A percentile compares a stretch with the other conserved stretches of the same genome.
Conservation (phyloP, 2,329 filamentous ascomycete genomes). For the Aureobasidium lini region DNA sequence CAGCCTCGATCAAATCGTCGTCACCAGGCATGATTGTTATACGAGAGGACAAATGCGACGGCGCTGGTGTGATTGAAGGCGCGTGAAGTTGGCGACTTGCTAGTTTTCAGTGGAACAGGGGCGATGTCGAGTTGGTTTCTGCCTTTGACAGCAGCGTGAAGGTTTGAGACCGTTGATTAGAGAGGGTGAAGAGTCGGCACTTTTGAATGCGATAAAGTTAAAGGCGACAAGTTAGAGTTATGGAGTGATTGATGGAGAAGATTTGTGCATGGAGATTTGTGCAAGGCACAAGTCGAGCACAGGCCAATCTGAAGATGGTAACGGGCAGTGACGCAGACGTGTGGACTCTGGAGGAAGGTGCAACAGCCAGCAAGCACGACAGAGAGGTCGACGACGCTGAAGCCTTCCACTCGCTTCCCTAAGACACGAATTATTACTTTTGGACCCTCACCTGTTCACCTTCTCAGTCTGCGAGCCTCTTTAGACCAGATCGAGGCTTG, state of each 20-base stretch:
- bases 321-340: neutral
- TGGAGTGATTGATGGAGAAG: no score
- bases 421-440: neutral
- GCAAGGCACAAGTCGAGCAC: neutral
- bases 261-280: neutral
- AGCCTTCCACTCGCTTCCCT: neutral
- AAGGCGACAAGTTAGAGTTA: no score
- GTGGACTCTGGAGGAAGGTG: neutral
- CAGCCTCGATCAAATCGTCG: constrained; percentile 37
- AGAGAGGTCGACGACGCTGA: neutral
- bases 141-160: no score
- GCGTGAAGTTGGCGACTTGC: no score
- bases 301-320: neutral
- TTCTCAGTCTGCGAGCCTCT: neutral
- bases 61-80: no score
- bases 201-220: no score
- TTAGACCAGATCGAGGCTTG: neutral
- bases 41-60: no score
- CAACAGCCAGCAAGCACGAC: neutral
- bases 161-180: no score
- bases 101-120: no score
- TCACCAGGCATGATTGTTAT: constrained; percentile 18
- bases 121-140: no score
- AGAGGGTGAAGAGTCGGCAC: no score
- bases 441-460: neutral